These are phyloP conservation scores for Tricholoma sp. DNA, from an alignment of 768 basidiomycete genomes.

Conservation along the genomic window DNA sequence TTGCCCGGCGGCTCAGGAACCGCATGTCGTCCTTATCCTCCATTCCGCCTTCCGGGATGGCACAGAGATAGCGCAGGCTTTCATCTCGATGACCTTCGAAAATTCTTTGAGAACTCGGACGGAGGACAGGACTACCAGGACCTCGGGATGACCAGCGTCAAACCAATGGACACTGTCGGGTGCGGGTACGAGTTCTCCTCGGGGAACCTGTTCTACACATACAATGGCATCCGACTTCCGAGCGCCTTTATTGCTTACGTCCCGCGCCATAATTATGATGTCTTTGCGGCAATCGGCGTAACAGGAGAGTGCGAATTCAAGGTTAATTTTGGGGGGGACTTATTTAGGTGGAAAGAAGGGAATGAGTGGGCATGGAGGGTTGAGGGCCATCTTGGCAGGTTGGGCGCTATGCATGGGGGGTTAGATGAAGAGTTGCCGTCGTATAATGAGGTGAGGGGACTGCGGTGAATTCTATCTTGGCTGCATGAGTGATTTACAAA, in stretches of 20 bases:
- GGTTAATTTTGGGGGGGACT: slow-evolving; percentile 62
- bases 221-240: slow-evolving; percentile 52
- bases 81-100: slow-evolving; percentile 67
- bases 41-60: slow-evolving; percentile 68
- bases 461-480: neutral
- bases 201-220: slow-evolving; percentile 57
- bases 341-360: slow-evolving; percentile 56
- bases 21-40: slow-evolving; percentile 59
- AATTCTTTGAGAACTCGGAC: slow-evolving; percentile 65
- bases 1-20: slow-evolving; percentile 40
- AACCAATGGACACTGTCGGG: slow-evolving; percentile 49
- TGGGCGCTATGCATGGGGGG: slow-evolving; percentile 28
- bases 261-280: slow-evolving; percentile 46
- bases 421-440: slow-evolving; percentile 44
- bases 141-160: slow-evolving; percentile 23
- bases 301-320: slow-evolving; percentile 48
- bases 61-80: slow-evolving; percentile 59
- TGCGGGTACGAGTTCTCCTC: slow-evolving; percentile 57
- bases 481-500: neutral
- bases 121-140: slow-evolving; percentile 56
- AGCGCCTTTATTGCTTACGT: slow-evolving; percentile 58
- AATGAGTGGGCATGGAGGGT: slow-evolving; percentile 65
- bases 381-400: slow-evolving; percentile 54
- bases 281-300: slow-evolving; percentile 61
- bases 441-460: slow-evolving; percentile 18